Percentiles rank a stretch among this genome's conserved stretches.
Evolutionary conservation across 352 stramenopile species (phyloP).

Genomic region (Phytophthora megakarya): DNA sequence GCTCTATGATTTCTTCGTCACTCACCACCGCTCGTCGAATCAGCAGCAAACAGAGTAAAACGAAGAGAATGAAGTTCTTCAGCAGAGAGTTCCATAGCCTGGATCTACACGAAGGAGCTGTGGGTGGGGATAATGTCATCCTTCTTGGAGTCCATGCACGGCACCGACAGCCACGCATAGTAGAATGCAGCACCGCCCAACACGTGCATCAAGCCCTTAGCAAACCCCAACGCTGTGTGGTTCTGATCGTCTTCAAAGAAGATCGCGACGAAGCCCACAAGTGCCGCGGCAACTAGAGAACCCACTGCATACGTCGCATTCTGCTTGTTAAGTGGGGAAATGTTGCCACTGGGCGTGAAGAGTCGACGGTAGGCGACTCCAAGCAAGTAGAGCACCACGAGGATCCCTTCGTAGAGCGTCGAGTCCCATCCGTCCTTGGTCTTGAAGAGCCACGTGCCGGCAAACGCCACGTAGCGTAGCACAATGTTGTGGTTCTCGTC

Average conservation of each 20-base stretch:
- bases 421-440: constrained; percentile 82
- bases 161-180: constrained; percentile 76
- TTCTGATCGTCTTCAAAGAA: constrained; percentile 53
- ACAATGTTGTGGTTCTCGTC: constrained; percentile 87
- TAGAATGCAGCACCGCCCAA: constrained; percentile 71
- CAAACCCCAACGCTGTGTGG: constrained; percentile 53
- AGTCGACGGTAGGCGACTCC: constrained; percentile 62
- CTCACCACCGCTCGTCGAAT: constrained; percentile 6
- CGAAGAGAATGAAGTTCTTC: neutral
- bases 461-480: constrained; percentile 85
- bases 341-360: constrained; percentile 45
- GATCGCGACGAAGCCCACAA: constrained; percentile 55
- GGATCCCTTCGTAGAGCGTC: constrained; percentile 68
- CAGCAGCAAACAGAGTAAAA: constrained; percentile 11
- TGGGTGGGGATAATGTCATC: constrained; percentile 78
- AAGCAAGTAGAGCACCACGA: constrained; percentile 63
- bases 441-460: constrained; percentile 85
- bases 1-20: constrained; percentile 47
- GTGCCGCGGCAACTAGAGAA: constrained; percentile 44
- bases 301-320: constrained; percentile 59
- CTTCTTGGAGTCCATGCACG: constrained; percentile 85
- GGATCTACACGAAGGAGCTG: constrained; percentile 52
- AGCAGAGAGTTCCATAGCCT: neutral
- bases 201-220: constrained; percentile 74
- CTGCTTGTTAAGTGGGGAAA: constrained; percentile 59